Evolutionary conservation across 1,284 basidiomycete species (phyloP).

Genomic region (Dichomitus squalens): DNA sequence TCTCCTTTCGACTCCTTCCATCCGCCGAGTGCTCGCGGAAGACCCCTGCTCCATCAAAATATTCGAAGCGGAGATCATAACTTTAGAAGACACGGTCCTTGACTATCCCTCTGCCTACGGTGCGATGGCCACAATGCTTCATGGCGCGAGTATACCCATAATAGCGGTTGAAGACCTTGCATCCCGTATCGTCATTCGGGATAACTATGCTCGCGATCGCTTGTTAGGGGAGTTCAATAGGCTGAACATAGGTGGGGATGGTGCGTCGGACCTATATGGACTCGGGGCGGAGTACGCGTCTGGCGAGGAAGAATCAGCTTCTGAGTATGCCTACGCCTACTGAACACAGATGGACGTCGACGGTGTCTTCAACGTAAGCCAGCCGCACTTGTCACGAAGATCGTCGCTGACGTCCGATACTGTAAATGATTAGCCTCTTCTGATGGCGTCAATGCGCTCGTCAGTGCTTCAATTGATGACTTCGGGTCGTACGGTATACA

Average conservation of each 20-base stretch:
- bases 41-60: conserved; percentile 9
- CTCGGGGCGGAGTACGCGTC: conserved; percentile 8
- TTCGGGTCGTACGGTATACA: too few species aligned
- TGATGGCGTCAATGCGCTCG: too few species aligned
- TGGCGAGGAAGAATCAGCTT: conserved; percentile 9
- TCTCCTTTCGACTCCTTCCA: conserved; percentile 18
- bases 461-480: too few species aligned
- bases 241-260: not conserved
- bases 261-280: not conserved
- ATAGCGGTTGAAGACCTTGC: conserved; percentile 22
- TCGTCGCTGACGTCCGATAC: too few species aligned
- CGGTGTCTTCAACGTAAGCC: not conserved
- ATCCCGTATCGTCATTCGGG: conserved; percentile 9
- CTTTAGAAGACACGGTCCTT: conserved; percentile 27
- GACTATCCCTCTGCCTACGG: conserved; percentile 28
- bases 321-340: conserved; percentile 17
- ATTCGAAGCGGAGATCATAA: conserved; percentile 18
- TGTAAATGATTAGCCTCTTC: too few species aligned
- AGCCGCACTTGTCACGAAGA: not conserved
- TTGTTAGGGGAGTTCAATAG: conserved; percentile 21
- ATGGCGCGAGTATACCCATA: conserved; percentile 16
- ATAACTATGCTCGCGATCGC: conserved; percentile 17
- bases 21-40: conserved; percentile 3
- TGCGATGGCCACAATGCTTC: conserved; percentile 27
- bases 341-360: too few species aligned